These are phyloP conservation scores for Nemania sp. DNA, from an alignment of 2,329 filamentous ascomycete species.

Conservation along the genomic window DNA sequence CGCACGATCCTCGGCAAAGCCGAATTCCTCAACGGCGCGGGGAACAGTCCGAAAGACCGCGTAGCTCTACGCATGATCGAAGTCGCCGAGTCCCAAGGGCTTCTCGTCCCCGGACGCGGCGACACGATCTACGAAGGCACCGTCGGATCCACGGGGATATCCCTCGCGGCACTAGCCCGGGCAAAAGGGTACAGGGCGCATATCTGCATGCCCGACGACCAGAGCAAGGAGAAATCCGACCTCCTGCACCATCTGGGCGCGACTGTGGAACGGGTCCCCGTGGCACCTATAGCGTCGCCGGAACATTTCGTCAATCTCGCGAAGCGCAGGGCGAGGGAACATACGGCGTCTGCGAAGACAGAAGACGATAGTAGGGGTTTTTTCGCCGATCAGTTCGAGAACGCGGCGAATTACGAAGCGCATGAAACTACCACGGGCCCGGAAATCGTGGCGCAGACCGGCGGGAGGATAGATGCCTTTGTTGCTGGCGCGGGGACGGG, in stretches of 20 bases:
- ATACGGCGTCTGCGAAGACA: conserved; percentile 63
- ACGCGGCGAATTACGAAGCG: conserved; percentile 81
- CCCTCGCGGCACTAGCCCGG: conserved; percentile 83
- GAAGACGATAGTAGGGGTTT: conserved; percentile 73
- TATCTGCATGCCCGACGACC: conserved; percentile 97
- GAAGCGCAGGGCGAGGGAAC: conserved; percentile 72
- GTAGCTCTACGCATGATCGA: conserved; percentile 90
- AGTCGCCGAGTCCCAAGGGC: conserved; percentile 74
- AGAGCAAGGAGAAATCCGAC: conserved; percentile 84
- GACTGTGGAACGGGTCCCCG: conserved; percentile 85
- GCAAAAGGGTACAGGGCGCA: conserved; percentile 89
- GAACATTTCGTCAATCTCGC: conserved; percentile 95
- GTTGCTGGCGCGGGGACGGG: conserved; percentile 93
- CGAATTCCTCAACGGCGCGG: conserved; percentile 94
- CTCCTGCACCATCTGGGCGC: conserved; percentile 88
- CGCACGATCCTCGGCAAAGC: conserved; percentile 91
- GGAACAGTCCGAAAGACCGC: conserved; percentile 91
- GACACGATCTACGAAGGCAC: conserved; percentile 98
- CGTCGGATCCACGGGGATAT: conserved; percentile 94
- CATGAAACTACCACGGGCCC: conserved; percentile 84
- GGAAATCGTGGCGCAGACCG: conserved; percentile 81
- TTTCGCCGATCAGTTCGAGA: conserved; percentile 97
- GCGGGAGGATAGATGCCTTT: conserved; percentile 78
- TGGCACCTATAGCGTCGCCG: conserved; percentile 90
- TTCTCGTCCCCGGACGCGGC: conserved; percentile 76